Evolutionary conservation across 768 basidiomycete genomes (phyloP).

Genomic region (Tricholoma bakamatsutake): DNA sequence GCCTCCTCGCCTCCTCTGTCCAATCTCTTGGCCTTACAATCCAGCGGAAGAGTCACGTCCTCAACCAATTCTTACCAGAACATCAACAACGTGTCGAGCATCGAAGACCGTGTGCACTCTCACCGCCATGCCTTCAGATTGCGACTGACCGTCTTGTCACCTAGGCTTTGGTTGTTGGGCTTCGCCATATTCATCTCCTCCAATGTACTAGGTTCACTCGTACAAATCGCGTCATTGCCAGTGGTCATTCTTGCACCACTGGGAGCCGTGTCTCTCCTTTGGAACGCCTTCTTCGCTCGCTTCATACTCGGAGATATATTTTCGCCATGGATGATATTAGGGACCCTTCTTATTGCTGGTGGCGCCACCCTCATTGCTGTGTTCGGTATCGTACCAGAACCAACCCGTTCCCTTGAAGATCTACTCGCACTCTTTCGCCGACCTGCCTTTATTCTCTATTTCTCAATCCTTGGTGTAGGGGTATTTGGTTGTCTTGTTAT

Average conservation of each 20-base stretch:
- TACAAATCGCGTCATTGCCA: constrained; percentile 90
- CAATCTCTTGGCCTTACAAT: constrained; percentile 89
- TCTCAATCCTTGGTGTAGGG: constrained; percentile 59
- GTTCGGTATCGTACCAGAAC: constrained; percentile 89
- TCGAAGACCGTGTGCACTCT: constrained; percentile 58
- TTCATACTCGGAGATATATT: constrained; percentile 82
- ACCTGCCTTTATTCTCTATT: constrained; percentile 76
- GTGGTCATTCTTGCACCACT: constrained; percentile 93
- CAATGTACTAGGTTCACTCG: constrained; percentile 81
- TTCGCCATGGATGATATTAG: constrained; percentile 79
- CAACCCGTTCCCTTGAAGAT: constrained; percentile 81
- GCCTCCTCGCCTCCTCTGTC: constrained; percentile 80
- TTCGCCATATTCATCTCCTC: constrained; percentile 85
- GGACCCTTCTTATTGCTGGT: constrained; percentile 80
- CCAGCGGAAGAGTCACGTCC: constrained; percentile 89
- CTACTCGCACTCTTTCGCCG: constrained; percentile 71
- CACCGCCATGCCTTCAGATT: not conserved
- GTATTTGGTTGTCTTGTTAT: constrained; percentile 55
- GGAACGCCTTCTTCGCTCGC: constrained; percentile 90
- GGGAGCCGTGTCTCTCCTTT: constrained; percentile 87
- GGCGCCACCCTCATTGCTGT: constrained; percentile 87
- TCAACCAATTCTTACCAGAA: constrained; percentile 69
- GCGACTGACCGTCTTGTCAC: constrained; percentile 1
- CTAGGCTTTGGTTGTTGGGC: constrained; percentile 80
- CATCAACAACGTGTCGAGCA: constrained; percentile 62